Conservation (phyloP, 2,329 filamentous ascomycete species). For the Trichophyton mentagrophytes region DNA sequence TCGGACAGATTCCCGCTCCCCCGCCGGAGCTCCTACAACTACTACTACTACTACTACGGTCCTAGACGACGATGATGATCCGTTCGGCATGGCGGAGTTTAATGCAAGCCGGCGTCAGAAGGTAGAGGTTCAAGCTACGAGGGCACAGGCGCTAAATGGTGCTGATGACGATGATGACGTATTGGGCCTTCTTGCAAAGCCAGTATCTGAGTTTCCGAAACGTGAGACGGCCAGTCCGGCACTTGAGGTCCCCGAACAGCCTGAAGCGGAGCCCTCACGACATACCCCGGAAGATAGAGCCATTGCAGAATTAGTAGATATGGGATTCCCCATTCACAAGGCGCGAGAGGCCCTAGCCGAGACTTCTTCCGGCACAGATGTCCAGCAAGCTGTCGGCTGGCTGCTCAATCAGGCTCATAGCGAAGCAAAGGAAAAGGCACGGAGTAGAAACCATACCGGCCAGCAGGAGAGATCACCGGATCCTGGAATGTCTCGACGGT, state of each 20-base stretch:
- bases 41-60: conserved; percentile 6
- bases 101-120: conserved; percentile 33
- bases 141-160: conserved; percentile 18
- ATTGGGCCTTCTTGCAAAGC: conserved; percentile 47
- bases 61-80: conserved; percentile 57
- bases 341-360: conserved; percentile 32
- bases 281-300: conserved; percentile 56
- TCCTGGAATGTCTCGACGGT: conserved; percentile 1
- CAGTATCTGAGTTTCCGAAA: conserved; percentile 39
- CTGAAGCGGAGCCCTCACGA: conserved; percentile 10
- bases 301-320: conserved; percentile 80
- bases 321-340: conserved; percentile 81
- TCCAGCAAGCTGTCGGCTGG: conserved; percentile 43
- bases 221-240: conserved; percentile 18
- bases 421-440: conserved; percentile 59
- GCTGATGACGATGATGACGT: conserved; percentile 49
- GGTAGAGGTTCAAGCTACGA: conserved; percentile 31
- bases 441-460: conserved; percentile 21
- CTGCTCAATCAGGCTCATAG: conserved; percentile 82
- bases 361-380: conserved; percentile 9
- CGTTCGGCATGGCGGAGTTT: conserved; percentile 60
- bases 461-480: conserved; percentile 22
- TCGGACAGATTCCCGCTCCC: not conserved
- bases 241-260: conserved; percentile 9
- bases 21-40: conserved; percentile 4